Percentiles rank a stretch among this genome's conserved stretches.
Evolutionary conservation across 1,284 basidiomycete genomes (phyloP).

Genomic region (Tilletia indica): DNA sequence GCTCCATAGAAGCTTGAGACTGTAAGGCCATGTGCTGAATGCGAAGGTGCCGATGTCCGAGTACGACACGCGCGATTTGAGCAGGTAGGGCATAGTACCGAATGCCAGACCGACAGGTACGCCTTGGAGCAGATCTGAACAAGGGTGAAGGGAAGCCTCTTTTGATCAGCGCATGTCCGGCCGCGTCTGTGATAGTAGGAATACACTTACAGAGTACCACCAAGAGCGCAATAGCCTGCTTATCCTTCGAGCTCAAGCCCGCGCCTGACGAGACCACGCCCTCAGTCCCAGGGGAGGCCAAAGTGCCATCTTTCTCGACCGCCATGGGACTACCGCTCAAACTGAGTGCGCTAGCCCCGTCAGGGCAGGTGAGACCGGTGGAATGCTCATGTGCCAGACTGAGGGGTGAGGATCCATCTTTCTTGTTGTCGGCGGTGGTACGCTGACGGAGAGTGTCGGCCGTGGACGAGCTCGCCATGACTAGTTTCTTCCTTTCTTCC

Average conservation of each 20-base stretch:
- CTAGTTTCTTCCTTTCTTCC: too few relatives aligned
- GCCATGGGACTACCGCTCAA: background rate
- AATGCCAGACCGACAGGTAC: conserved; percentile 76
- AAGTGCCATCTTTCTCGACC: background rate
- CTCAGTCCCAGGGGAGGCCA: background rate
- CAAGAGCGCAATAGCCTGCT: conserved; percentile 78
- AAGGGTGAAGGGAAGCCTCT: background rate
- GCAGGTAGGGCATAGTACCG: conserved; percentile 93
- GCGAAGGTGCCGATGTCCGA: conserved; percentile 94
- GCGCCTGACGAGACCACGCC: background rate
- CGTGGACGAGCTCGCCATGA: background rate
- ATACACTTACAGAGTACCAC: conserved; percentile 77
- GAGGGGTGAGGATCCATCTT: background rate
- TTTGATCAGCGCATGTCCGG: background rate
- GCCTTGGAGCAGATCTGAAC: conserved; percentile 81
- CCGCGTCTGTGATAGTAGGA: background rate
- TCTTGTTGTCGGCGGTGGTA: background rate
- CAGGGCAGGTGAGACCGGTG: background rate
- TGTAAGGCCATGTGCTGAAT: conserved; percentile 92
- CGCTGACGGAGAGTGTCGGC: background rate
- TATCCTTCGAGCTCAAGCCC: conserved; percentile 63
- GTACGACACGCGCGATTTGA: conserved; percentile 91
- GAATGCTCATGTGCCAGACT: background rate
- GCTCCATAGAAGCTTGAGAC: conserved; percentile 94
- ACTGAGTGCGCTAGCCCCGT: background rate